Evolutionary conservation across 495 filamentous ascomycete genomes (phyloP).

Genomic region (Friedmanniomyces endolithicus): DNA sequence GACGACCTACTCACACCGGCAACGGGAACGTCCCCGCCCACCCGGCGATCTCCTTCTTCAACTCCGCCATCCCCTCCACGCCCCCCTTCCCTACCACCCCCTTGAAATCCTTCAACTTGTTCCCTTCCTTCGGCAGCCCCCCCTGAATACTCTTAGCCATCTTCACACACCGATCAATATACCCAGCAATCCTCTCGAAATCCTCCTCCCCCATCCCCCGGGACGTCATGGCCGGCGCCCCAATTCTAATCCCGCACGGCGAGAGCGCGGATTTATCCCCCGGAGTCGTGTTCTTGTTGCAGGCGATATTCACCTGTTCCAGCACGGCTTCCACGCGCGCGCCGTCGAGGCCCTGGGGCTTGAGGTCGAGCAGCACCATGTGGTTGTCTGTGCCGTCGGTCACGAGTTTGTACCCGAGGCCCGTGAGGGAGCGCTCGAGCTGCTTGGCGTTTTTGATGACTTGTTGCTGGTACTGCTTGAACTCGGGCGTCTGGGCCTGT

Average conservation of each 20-base stretch:
- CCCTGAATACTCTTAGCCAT: conserved; percentile 60
- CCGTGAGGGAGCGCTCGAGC: conserved; percentile 61
- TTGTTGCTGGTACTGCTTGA: conserved; percentile 75
- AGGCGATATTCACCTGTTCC: conserved; percentile 86
- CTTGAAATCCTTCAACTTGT: conserved; percentile 99
- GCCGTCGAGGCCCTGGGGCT: conserved; percentile 79
- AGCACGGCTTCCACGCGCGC: conserved; percentile 88
- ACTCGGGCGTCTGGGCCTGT: conserved; percentile 82
- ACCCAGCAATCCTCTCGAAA: conserved; percentile 78
- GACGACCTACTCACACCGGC: conserved; percentile 43
- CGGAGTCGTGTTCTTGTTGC: conserved; percentile 98
- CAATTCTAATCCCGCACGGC: conserved; percentile 82
- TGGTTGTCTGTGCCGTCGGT: conserved; percentile 95
- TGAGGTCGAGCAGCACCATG: conserved; percentile 87
- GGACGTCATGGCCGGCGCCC: conserved; percentile 89
- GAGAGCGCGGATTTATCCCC: conserved; percentile 87
- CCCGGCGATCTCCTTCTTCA: conserved; percentile 75
- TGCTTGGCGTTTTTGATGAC: conserved; percentile 81
- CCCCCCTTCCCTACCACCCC: conserved; percentile 53
- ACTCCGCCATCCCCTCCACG: conserved; percentile 61
- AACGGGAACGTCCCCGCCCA: conserved; percentile 92
- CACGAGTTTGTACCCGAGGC: conserved; percentile 81
- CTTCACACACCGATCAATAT: conserved; percentile 67
- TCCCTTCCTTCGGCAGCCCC: conserved; percentile 82
- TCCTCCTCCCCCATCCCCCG: conserved; percentile 88